Evolutionary conservation across 2,329 filamentous ascomycete species (phyloP), one percentile per base, ranked within the genome.

Genomic region (Truncatella angustata): DNA sequence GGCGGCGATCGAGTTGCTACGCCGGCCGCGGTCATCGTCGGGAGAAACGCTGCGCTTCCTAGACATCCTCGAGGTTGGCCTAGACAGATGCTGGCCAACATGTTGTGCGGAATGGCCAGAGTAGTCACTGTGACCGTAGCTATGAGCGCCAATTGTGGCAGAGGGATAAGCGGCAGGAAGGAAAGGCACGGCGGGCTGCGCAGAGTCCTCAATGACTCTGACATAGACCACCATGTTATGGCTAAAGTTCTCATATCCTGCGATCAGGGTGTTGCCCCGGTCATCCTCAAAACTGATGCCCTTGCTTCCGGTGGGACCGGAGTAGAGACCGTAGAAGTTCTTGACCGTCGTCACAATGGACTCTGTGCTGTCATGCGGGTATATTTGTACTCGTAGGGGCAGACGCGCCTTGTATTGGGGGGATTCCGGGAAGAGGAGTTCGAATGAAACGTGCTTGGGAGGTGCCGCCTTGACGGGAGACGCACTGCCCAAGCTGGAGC

Each of bases 281-380:
- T 90, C 84, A 70, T 97, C 93, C 73, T 97, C 93, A 66, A 99
- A 97, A 73, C 91, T 96, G 66, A 99, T 88, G 59, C 94, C 92
- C 67, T 87, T 87, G 60, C 84, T 84, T 61, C 84, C 81, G 56
- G 73, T 73, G 32, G 79, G 77, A 56, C 83, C 86, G 59, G 93
- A 90, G 70, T 97, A 97, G 60, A 99, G 81, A 55, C 94, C 94
- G 68, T 96, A 97, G 75, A 97, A 97, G 77, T 97, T 97, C 81
- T 96, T 97, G 66, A 97, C 93, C 1, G 94, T 97, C 12, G 91
- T 94, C 58, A 97, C 90, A 73, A 99, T 99, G 32, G 92, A 97
- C 68, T 97, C 93, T 20, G 93, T 97, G 49, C 90, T 92, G 76
- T 99, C 94, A 71, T 97, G 92, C 43, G 90, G 90, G 66, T 88